A percentile compares a stretch with the other conserved stretches of the same genome.
These are phyloP conservation scores for Mucor plumbeus DNA, from an alignment of 371 early-diverging fungal genomes.

Conservation along the genomic window DNA sequence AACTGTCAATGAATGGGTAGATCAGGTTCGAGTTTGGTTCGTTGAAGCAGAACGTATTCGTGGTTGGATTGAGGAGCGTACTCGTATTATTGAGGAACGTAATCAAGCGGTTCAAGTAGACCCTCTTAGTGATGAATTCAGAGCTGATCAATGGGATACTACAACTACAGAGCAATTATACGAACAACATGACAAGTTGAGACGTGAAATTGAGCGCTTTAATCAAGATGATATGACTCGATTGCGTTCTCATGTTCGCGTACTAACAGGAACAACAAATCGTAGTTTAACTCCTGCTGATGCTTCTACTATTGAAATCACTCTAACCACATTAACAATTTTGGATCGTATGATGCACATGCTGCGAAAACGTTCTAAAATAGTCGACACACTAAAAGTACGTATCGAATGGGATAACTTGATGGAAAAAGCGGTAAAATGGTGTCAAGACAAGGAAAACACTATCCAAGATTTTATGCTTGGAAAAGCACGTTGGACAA, in stretches of 20 bases:
- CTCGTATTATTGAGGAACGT: constrained; percentile 37
- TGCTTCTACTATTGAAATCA: constrained; percentile 56
- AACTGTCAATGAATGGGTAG: constrained; percentile 51
- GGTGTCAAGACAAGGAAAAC: constrained; percentile 20
- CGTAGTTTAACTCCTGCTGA: constrained; percentile 50
- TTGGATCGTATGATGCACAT: constrained; percentile 39
- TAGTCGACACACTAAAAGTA: constrained; percentile 25
- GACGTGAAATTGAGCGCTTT: constrained; percentile 54
- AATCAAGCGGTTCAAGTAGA: constrained; percentile 34
- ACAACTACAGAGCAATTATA: constrained; percentile 22
- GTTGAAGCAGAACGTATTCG: constrained; percentile 57
- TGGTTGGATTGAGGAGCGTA: constrained; percentile 53
- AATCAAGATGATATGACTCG: constrained; percentile 58
- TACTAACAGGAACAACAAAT: constrained; percentile 32
- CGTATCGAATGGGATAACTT: constrained; percentile 44
- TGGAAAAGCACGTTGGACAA: constrained; percentile 25
- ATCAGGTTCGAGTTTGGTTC: constrained; percentile 61
- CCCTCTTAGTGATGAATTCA: constrained; percentile 31
- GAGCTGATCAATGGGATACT: constrained; percentile 18
- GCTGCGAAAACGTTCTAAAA: constrained; percentile 27
- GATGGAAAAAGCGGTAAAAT: constrained; percentile 8
- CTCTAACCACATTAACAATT: constrained; percentile 40
- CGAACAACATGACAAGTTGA: constrained; percentile 45
- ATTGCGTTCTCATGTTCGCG: constrained; percentile 50
- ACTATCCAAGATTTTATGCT: constrained; percentile 23